Percentiles rank a stretch among this genome's conserved stretches.
Evolutionary conservation across 2,329 filamentous ascomycete species (phyloP).

Genomic region (Trichoderma harzianum): DNA sequence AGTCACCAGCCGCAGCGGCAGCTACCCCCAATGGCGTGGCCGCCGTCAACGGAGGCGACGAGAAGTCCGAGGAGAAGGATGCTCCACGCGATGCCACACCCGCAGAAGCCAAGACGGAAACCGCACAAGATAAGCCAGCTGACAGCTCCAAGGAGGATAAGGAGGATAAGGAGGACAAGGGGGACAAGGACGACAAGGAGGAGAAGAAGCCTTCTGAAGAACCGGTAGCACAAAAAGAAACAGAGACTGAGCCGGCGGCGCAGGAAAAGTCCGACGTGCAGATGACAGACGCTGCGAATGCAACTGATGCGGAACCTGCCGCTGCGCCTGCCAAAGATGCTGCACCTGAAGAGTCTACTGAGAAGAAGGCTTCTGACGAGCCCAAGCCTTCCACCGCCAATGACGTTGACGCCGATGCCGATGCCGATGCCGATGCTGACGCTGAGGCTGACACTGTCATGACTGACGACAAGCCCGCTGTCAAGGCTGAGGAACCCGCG

Average conservation of each 20-base stretch:
- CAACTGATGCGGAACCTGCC: background rate
- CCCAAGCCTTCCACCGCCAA: conserved; percentile 13
- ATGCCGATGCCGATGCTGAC: background rate
- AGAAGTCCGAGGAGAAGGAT: conserved; percentile 20
- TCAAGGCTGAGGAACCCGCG: conserved; percentile 25
- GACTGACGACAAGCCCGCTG: conserved; percentile 26
- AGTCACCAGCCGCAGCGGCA: conserved; percentile 5
- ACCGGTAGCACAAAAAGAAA: background rate
- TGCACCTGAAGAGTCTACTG: background rate
- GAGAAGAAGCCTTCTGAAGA: conserved; percentile 14
- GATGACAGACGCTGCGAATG: conserved; percentile 24
- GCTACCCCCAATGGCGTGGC: conserved; percentile 12
- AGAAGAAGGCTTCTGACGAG: conserved; percentile 12
- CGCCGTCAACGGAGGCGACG: conserved; percentile 1
- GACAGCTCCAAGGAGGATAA: background rate
- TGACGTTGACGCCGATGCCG: background rate
- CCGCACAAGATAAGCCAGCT: conserved; percentile 4
- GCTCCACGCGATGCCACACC: background rate
- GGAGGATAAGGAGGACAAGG: conserved; percentile 19
- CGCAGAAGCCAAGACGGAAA: background rate
- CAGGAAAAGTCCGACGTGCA: conserved; percentile 23
- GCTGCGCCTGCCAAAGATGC: conserved; percentile 3
- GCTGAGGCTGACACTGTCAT: conserved; percentile 27
- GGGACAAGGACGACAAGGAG: background rate
- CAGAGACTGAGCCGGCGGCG: background rate